These are phyloP conservation scores for Flaveria linearis DNA, from an alignment of 129 eudicot species.

Conservation along the genomic window DNA sequence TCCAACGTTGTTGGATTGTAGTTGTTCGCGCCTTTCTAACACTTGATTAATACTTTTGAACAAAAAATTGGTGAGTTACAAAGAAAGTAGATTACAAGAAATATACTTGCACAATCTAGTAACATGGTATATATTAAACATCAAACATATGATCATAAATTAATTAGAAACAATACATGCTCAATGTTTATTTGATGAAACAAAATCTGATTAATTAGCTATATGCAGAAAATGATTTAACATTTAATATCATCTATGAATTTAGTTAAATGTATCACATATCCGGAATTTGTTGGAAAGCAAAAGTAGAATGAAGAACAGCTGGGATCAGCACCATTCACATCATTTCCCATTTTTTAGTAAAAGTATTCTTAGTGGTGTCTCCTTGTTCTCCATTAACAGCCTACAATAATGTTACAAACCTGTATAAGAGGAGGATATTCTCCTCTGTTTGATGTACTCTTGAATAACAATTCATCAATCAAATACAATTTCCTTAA, in stretches of 20 bases:
- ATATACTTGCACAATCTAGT: constrained; percentile 10
- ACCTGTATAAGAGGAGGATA: too few species aligned
- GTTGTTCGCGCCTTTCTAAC: constrained; percentile 33
- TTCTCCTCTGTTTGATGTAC: too few species aligned
- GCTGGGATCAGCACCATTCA: too few species aligned
- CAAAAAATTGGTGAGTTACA: not conserved
- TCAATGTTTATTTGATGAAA: not conserved
- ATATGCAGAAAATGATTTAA: not conserved
- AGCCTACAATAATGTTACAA: too few species aligned
- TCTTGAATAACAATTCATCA: too few species aligned
- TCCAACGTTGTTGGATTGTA: constrained; percentile 22
- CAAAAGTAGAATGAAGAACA: too few species aligned
- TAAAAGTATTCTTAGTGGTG: too few species aligned
- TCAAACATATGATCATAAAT: not conserved
- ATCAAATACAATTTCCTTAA: too few species aligned
- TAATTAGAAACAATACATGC: not conserved
- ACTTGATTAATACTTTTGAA: constrained; percentile 36
- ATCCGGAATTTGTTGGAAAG: too few species aligned
- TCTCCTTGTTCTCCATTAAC: too few species aligned
- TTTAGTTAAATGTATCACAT: not conserved
- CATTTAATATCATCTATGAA: not conserved
- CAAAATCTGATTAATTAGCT: not conserved
- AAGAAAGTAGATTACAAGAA: not conserved
- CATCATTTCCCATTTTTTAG: too few species aligned
- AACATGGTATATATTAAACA: not conserved